These are phyloP conservation scores for Esteya vermicola DNA, from an alignment of 2,329 filamentous ascomycete genomes.

Conservation along the genomic window DNA sequence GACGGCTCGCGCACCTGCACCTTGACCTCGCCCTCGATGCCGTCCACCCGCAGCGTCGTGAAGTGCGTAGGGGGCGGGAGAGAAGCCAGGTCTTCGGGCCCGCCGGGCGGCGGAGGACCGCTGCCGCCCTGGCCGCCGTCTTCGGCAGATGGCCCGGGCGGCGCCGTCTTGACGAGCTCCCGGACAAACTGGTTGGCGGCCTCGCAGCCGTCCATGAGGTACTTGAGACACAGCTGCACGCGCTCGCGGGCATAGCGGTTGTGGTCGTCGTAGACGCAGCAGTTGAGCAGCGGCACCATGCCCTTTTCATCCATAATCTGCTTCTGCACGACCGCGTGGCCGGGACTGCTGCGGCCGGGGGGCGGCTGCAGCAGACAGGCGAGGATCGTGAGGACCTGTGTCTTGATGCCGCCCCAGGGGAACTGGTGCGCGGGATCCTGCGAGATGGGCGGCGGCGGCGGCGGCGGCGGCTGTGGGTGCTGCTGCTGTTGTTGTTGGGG, in stretches of 20 bases:
- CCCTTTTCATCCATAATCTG: conserved; percentile 78
- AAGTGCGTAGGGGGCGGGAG: too few relatives aligned
- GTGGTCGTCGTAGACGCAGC: conserved; percentile 81
- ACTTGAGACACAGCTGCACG: conserved; percentile 78
- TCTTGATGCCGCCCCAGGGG: conserved; percentile 67
- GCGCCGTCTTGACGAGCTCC: conserved; percentile 33
- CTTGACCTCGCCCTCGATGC: conserved; percentile 40
- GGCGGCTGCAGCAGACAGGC: conserved; percentile 82
- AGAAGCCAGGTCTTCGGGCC: too few relatives aligned
- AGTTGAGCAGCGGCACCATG: conserved; percentile 76
- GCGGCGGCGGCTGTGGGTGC: conserved; percentile 22
- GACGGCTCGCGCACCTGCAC: conserved; percentile 29
- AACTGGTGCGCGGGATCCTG: conserved; percentile 52
- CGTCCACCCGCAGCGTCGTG: conserved; percentile 37
- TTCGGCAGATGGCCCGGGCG: conserved; percentile 3
- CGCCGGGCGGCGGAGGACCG: too few relatives aligned
- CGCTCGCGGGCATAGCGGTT: conserved; percentile 92
- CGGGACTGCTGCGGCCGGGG: conserved; percentile 40
- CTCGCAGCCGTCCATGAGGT: conserved; percentile 59
- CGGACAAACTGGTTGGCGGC: conserved; percentile 60
- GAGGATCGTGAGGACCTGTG: conserved; percentile 79
- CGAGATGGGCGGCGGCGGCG: conserved; percentile 33
- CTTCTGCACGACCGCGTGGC: conserved; percentile 64
- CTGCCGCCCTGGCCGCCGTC: background rate
- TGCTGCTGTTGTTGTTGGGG: background rate